Evolutionary conservation across 805 yeast genomes (phyloP), one percentile per base, ranked within the genome.

Genomic region (Pichia ethanolica): DNA sequence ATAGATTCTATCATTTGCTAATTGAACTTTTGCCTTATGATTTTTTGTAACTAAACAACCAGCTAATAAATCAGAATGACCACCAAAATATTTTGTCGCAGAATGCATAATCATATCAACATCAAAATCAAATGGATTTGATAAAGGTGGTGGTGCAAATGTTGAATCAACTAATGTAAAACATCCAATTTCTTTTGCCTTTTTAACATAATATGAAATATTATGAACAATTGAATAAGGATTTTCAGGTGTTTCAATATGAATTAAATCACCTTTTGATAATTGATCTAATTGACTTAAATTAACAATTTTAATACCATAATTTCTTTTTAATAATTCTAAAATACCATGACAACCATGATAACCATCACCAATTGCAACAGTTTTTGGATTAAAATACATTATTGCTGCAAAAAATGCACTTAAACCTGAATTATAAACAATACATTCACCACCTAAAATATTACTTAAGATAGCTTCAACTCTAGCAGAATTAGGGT

Each of bases 51-150:
- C 79, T 20, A 89, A 67, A 11, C 84, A 71, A 35, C 98, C 97
- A 5, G 96, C 89, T 45, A 90, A 71, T 40, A 89, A 69, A 64
- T 90, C 97, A 7, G 95, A 86, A 67, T 90, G 97, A n/a, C 98
- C 97, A 38, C 96, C 97, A 60, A 89, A 84, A 68, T 84, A 91
- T 64, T 90, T 90, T 0, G 97, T 90, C 1, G 89, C 96, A 1
- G 97, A 88, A 65, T 90, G 97, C 78, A 91, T 71, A n/a, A 91
- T 81, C 56, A 89, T 68, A 65, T 91, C 97, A 33, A 85, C 96
- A 44, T 91, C 96, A 59, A 78, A 83, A 38, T 74, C 73, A 68
- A 89, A 88, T 5, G 95, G 91, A 53, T 88, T 78, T 58, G 81
- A 85, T 50, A 89, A 68, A 14, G 96, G 96, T 12, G 95, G 95